A percentile compares a stretch with the other conserved stretches of the same genome.
Conservation (phyloP, 805 yeast species). For the Priceomyces melissophilus region DNA sequence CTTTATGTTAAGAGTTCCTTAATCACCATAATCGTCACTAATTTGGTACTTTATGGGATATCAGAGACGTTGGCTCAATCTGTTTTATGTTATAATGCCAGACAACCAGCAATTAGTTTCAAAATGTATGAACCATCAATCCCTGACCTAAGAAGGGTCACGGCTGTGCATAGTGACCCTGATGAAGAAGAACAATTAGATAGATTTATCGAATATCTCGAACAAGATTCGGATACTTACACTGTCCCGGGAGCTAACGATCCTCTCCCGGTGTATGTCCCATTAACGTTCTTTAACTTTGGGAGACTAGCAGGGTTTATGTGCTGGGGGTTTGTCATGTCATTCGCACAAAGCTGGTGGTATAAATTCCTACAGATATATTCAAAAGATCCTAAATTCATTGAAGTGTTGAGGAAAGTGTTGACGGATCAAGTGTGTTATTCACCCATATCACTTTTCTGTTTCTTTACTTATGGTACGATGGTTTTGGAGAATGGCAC, state of each 20-base stretch:
- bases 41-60: constrained; percentile 78
- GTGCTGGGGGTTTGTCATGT: constrained; percentile 81
- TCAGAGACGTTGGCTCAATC: constrained; percentile 90
- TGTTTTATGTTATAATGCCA: constrained; percentile 31
- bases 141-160: constrained; percentile 10
- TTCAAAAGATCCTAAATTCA: constrained; percentile 76
- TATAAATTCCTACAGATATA: constrained; percentile 79
- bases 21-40: constrained; percentile 77
- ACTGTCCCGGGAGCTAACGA: constrained; percentile 3
- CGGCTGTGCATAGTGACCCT: constrained; percentile 6
- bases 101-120: constrained; percentile 20
- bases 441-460: constrained; percentile 79
- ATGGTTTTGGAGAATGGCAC: constrained; percentile 75
- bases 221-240: constrained; percentile 22
- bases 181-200: constrained; percentile 19
- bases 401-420: constrained; percentile 82
- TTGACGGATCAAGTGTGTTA: constrained; percentile 85
- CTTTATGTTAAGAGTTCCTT: constrained; percentile 64
- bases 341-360: constrained; percentile 88
- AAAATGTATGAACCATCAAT: constrained; percentile 13
- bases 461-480: constrained; percentile 82
- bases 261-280: constrained; percentile 2
- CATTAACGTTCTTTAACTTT: constrained; percentile 50
- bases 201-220: constrained; percentile 31
- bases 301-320: constrained; percentile 74